phyloP scores from a whole-genome alignment of 176 grass and related monocot species.

The Oryza australiensis region DNA sequence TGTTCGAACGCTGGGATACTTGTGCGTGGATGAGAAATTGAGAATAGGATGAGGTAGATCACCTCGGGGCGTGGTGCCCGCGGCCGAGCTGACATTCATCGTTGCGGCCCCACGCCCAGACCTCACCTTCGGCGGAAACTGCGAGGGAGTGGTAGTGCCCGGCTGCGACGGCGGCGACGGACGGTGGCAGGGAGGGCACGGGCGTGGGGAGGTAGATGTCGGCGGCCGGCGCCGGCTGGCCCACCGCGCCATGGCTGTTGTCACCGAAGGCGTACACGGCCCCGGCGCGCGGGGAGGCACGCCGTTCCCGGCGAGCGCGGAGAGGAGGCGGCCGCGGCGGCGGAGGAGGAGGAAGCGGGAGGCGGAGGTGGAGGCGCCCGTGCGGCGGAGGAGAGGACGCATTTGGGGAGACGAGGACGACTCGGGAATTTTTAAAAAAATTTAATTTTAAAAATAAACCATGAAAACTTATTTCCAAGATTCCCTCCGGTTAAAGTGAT shows the following conservation, averaged over 20 bases:
- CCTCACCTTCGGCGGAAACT: slow-evolving; percentile 51
- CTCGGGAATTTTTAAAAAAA: no score
- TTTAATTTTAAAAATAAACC: no score
- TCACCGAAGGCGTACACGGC: slow-evolving; percentile 78
- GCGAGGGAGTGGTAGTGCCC: slow-evolving; percentile 95
- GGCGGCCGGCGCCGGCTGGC: slow-evolving; percentile 39
- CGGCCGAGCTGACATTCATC: slow-evolving; percentile 79
- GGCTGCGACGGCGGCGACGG: slow-evolving; percentile 39
- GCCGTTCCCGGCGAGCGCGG: slow-evolving; percentile 16
- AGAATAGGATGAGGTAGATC: background rate
- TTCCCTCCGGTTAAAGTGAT: no score
- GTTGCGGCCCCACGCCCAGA: slow-evolving; percentile 95
- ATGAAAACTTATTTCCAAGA: no score
- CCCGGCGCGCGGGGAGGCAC: background rate
- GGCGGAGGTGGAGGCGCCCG: background rate
- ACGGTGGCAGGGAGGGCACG: slow-evolving; percentile 59
- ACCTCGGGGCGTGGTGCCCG: slow-evolving; percentile 52
- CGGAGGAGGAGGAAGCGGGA: slow-evolving; percentile 17
- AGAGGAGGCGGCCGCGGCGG: slow-evolving; percentile 33
- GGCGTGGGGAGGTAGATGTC: slow-evolving; percentile 63
- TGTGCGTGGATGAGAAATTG: background rate
- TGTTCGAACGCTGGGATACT: background rate
- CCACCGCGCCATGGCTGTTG: slow-evolving; percentile 74
- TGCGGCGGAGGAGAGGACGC: slow-evolving; percentile 23
- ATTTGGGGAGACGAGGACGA: slow-evolving; percentile 21